Percentiles rank a stretch among this genome's conserved stretches.
These are phyloP conservation scores for Nannizziopsis barbatae DNA, from an alignment of 2,329 filamentous ascomycete species.

Conservation along the genomic window DNA sequence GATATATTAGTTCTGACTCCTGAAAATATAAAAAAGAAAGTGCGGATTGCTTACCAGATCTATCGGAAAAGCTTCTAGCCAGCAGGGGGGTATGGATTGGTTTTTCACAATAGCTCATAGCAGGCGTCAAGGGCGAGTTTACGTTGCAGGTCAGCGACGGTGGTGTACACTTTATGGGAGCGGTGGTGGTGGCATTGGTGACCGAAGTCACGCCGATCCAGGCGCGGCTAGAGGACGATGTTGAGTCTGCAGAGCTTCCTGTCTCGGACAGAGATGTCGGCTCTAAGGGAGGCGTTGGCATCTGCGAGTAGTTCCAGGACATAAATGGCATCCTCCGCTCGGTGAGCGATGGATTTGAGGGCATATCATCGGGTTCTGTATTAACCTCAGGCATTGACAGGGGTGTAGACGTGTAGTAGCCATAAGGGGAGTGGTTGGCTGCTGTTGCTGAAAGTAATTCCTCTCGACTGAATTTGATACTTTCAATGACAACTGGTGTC, in stretches of 20 bases:
- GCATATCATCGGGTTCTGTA: not conserved
- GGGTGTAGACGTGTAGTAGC: slow-evolving; percentile 19
- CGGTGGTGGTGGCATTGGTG: not conserved
- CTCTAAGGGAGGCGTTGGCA: slow-evolving; percentile 5
- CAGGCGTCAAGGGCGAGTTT: not conserved
- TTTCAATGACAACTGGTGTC: slow-evolving; percentile 27
- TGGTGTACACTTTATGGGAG: not conserved
- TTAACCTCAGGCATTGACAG: not conserved
- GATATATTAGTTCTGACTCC: not conserved
- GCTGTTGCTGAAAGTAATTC: slow-evolving; percentile 31
- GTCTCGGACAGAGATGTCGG: not conserved
- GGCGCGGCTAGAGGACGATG: not conserved
- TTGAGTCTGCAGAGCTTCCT: not conserved
- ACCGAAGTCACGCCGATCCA: not conserved
- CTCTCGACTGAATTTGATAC: slow-evolving; percentile 25
- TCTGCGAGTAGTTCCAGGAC: slow-evolving; percentile 4
- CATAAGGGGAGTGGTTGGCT: slow-evolving; percentile 27
- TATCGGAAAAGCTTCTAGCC: not conserved
- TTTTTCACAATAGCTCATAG: not conserved
- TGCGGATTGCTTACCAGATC: not conserved
- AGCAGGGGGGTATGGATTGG: not conserved
- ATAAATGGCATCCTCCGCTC: not conserved
- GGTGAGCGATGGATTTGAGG: not conserved
- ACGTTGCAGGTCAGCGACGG: not conserved
- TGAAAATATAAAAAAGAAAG: not conserved